Base-by-base conservation (phyloP, 345 rosid species). In the Diplotaxis tenuifolia region DNA sequence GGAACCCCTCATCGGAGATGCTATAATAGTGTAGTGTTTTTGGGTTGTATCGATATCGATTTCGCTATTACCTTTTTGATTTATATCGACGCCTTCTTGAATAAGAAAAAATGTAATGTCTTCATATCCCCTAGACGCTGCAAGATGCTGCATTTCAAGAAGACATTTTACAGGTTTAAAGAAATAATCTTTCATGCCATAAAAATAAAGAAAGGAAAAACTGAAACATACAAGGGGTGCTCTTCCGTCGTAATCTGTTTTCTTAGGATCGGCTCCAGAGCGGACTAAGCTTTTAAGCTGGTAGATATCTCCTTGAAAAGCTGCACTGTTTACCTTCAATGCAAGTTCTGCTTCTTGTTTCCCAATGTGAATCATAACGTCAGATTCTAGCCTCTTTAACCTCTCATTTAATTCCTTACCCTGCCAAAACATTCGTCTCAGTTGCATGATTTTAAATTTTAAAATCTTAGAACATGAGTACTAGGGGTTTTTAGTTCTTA, bases 271-370 rank as follows among this genome's bases (percentile, higher is more conserved):
- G 14, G 99, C 98, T 20, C 99, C 99, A 15, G 91, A 86, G 36
- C 84, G 80, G 65, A 96, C 79, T 70, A 90, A 87, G 72, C 86
- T 73, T 80, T 89, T 90, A 47, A 92, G 88, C 82, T 89, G 91
- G 80, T 82, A 79, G 31, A 89, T 58, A 63, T 96, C 98, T 65
- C 99, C 98, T 73, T 96, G 79, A 72, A 80, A 89, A 76, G 97
- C 91, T 58, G 95, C 89, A 80, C 75, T 92, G 70, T 90, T 96
- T 65, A 96, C 88, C 69, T 84, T 90, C 63, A 92, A 78, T 66
- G 98, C 96, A 75, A 92, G 97, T 75, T 96, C 99, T 65, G 90
- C 88, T 85, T 96, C 99, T 84, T 96, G 99, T 83, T 84, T 92
- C 55, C 85, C 92, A 32, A 96, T 92, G 69, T 96, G 96, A 83